Base-by-base conservation (phyloP, 257 asterid genomes). In the Nicotiana tabacum region DNA sequence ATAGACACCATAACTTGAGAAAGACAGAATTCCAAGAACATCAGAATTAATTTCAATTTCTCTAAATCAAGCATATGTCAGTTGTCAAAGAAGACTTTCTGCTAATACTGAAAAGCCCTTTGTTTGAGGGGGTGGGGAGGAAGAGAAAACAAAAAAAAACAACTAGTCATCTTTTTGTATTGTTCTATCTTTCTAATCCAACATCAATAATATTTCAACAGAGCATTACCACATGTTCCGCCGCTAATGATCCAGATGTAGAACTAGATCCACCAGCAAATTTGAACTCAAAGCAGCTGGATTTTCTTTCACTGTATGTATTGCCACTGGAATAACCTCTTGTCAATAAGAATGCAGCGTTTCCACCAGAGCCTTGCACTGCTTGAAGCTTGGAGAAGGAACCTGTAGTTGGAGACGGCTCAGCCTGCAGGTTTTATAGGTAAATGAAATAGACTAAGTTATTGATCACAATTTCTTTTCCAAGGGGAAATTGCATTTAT, bases 341-440 rank as follows among this genome's bases (percentile, higher is more conserved):
- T 9, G 64, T 74, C 64, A 80, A 70, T 12, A 87, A 83, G 77
- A 89, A 76, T 27, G 88, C 87, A 29, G 93, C 82, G 82, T 85
- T 88, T 78, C 86, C 91, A 85, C 90, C 85, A 84, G 95, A 89
- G 77, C 91, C 88, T 88, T 89, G 97, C 97, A 91, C 90, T 85
- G 88, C 72, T 82, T 90, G 95, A 83, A 90, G 84, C 84, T 90
- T 89, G 87, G 91, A 96, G 89, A 94, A 88, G 78, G 98, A 93
- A 51, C 99, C 99, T 21, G 98, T 96, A 67, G 99, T 96, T 74
- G 99, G 99, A 88, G 99, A 96, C 83, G 98, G 98, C 89, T 96
- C 99, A 77, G 95, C 97, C 99, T 96, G 94, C 80, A 74, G 46
- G 64, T 74, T 74, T 74, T 74, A 48, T 48, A 74, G 62, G 43